Evolutionary conservation across 2,329 filamentous ascomycete species (phyloP), one percentile per base, ranked within the genome.

Genomic region (Fusarium foetens): DNA sequence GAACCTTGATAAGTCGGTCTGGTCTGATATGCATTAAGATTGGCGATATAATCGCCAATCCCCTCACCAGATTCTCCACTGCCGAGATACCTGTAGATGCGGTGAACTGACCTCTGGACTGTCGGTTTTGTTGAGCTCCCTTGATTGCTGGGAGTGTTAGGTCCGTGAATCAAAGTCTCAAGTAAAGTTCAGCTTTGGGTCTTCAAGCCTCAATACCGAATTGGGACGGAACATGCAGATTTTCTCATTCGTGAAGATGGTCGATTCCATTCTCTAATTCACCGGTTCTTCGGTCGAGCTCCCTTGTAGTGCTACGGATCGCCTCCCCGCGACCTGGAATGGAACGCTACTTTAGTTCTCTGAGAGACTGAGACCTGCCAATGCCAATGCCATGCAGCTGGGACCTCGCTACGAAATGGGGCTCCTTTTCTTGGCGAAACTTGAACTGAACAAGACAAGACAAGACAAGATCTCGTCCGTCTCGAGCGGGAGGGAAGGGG

Each of bases 311-410:
- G 36, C 69, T 54, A 39, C 70, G 67, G 67, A 68, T 64, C 59
- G 14, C 48, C 38, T 73, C 71, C 71, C 67, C 70, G 55, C 49
- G 39, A 17, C 46, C 45, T 73, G 63, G 71, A 71, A 73, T 73
- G 67, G 25, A 10, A 63, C 59, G 55, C 71, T 68, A 71, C 46
- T 17, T 46, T 60, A 54, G 51, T 48, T 35, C 48, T 51, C 48
- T 51, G 48, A 36, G 54, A 33, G 17, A 29, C 29, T 29, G 29
- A 52, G 33, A 52, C 33, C 23, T 53, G 42, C 42, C 63, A 68
- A 43, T 53, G 46, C 27, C 46, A 49, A 33, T 49, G 49, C 42
- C 65, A 69, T 45, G 65, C 41, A 58, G 52, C n/a, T 63, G 58
- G 61, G 57, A 68, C 45, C 49, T 41, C 35, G 27, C 35, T 58